Base-by-base conservation (phyloP, 768 basidiomycete genomes). In the Trametes villosa region DNA sequence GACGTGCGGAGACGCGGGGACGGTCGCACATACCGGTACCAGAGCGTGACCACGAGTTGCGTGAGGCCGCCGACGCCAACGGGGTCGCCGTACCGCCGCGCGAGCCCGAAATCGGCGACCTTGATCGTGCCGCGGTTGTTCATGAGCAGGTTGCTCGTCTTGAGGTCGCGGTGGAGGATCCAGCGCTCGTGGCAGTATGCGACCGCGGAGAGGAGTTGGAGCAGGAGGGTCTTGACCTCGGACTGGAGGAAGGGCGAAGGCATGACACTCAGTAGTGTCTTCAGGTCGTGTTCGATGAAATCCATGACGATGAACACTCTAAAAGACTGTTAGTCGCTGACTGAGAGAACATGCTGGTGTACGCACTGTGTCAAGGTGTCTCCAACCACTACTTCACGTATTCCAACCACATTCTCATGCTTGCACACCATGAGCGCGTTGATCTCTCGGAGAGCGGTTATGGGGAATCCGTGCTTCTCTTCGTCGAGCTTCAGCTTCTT, bases 221-320 rank as follows among this genome's bases (percentile, higher is more conserved):
- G 76, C 87, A 98, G 87, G 53, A 99, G 78, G 0, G 97, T 99
- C 80, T 99, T 99, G 79, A 98, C 92, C 76, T 99, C 97, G 41
- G 94, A 96, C 75, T 96, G 94, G 40, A 98, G 79, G 79, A 99
- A 99, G 2, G 97, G 96, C 31, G 90, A 85, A 1, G 96, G 95
- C 97, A 98, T 98, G 62, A 93, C 78, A 26, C 90, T 92, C 58
- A 99, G 83, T 52, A 99, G 84, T 7, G 96, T 91, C 77, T 99
- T 99, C 73, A 99, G 88, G 74, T 99, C 97, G 75, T 99, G 97
- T 75, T 99, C 97, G 72, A 99, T 96, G 71, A 99, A 99, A 74
- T 97, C 95, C 96, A 97, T 97, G 34, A 98, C 97, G 65, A 99
- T 96, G 75, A 96, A 99, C 44, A 98, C 94, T 79, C 97, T 98